These are phyloP conservation scores for Chenopodium berlandieri DNA, from an alignment of 148 eudicot species.

Conservation along the genomic window DNA sequence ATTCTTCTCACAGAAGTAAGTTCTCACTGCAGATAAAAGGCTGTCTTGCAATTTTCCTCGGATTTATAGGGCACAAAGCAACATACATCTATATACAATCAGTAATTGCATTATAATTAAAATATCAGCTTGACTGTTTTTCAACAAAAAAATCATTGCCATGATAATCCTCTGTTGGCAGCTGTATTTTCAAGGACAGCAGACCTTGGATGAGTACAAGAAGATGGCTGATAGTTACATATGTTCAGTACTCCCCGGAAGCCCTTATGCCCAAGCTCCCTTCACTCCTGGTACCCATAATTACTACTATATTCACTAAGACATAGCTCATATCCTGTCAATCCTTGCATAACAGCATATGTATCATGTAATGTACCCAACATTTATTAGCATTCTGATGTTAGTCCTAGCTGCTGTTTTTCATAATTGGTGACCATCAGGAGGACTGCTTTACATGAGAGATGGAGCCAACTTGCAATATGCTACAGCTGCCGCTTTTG, in stretches of 20 bases:
- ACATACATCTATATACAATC: not conserved
- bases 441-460: conserved; percentile 73
- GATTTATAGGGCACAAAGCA: not conserved
- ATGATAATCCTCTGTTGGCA: conserved; percentile 21
- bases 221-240: conserved; percentile 58
- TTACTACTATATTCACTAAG: not conserved
- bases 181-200: conserved; percentile 58
- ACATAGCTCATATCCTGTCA: not conserved
- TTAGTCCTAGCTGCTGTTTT: not conserved
- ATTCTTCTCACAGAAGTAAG: conserved; percentile 69
- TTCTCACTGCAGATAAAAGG: not conserved
- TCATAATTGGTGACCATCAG: conserved; percentile 29
- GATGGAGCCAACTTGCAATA: conserved; percentile 92
- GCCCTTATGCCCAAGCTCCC: conserved; percentile 58
- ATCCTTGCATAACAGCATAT: not conserved
- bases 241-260: conserved; percentile 65
- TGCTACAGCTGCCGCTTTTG: conserved; percentile 60
- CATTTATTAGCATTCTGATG: not conserved
- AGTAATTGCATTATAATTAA: not conserved
- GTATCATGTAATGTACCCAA: not conserved
- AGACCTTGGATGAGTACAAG: conserved; percentile 49
- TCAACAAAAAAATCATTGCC: not conserved
- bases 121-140: not conserved
- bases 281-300: conserved; percentile 60
- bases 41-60: too few species aligned